phyloP scores from a whole-genome alignment of 495 filamentous ascomycete species.

The Endocarpon pusillum region DNA sequence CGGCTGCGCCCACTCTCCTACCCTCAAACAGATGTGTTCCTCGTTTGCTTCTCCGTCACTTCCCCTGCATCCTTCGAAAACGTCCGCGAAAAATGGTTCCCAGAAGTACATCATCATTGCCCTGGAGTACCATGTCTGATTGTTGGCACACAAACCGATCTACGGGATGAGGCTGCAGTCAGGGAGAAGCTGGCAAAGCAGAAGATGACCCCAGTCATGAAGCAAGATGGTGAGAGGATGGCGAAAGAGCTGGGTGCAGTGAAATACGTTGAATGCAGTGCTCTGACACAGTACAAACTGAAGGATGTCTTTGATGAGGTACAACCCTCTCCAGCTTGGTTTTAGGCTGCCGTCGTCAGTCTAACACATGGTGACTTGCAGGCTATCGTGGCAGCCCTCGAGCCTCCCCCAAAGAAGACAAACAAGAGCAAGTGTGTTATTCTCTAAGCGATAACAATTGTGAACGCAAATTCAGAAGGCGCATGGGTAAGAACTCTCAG shows the following conservation, averaged over 20 bases:
- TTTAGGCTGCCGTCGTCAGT: constrained; percentile 4
- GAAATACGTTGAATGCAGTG: constrained; percentile 97
- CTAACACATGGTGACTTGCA: constrained; percentile 16
- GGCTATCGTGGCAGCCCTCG: constrained; percentile 81
- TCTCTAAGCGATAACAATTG: too few relatives aligned
- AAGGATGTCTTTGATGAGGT: constrained; percentile 99
- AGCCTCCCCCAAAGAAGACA: constrained; percentile 65
- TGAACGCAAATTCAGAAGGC: background rate
- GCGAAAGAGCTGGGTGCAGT: constrained; percentile 90
- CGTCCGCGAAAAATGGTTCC: constrained; percentile 98
- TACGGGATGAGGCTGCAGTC: constrained; percentile 77
- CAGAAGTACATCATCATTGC: constrained; percentile 96
- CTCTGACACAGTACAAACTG: constrained; percentile 91
- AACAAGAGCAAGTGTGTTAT: constrained; percentile 34
- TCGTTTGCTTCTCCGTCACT: constrained; percentile 96
- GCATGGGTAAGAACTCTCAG: too few relatives aligned
- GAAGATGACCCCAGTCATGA: constrained; percentile 80
- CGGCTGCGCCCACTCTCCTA: constrained; percentile 91
- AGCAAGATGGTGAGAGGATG: constrained; percentile 89
- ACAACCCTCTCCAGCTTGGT: constrained; percentile 17
- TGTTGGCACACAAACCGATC: constrained; percentile 93
- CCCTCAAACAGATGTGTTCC: constrained; percentile 95
- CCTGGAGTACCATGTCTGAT: constrained; percentile 96
- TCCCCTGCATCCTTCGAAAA: constrained; percentile 99
- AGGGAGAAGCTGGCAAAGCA: constrained; percentile 85